Percentiles rank a stretch among this genome's conserved stretches.
Evolutionary conservation across 2,329 filamentous ascomycete species (phyloP).

Genomic region (Rachicladosporium sp.): DNA sequence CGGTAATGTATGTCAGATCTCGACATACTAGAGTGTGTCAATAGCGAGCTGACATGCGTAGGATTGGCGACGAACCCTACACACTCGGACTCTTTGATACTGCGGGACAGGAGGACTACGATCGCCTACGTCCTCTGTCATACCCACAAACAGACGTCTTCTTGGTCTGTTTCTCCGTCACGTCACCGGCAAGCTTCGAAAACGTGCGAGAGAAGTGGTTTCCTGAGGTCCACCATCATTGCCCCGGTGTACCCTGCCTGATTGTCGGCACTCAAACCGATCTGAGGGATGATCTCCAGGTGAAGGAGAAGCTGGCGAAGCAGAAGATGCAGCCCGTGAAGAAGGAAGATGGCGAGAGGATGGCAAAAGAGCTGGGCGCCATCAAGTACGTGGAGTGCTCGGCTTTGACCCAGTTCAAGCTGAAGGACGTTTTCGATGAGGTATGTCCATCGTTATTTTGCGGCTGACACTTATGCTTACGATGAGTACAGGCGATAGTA

Average conservation of each 20-base stretch:
- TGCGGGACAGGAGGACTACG: constrained; percentile 98
- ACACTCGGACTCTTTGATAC: constrained; percentile 97
- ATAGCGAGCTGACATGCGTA: not conserved
- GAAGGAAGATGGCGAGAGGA: constrained; percentile 85
- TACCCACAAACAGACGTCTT: constrained; percentile 99
- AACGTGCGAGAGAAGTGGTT: constrained; percentile 99
- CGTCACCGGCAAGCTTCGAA: constrained; percentile 92
- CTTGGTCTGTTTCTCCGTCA: constrained; percentile 97
- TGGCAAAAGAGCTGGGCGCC: constrained; percentile 94
- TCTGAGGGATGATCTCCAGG: constrained; percentile 76
- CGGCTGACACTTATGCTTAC: constrained; percentile 9
- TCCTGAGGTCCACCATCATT: constrained; percentile 96
- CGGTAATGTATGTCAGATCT: constrained; percentile 80
- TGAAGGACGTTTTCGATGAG: constrained; percentile 99
- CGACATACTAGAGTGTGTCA: not conserved
- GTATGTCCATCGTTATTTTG: constrained; percentile 39
- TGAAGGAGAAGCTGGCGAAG: constrained; percentile 82
- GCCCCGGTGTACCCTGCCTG: constrained; percentile 90
- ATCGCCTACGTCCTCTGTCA: constrained; percentile 86
- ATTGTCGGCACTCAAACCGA: constrained; percentile 98
- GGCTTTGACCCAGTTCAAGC: constrained; percentile 91
- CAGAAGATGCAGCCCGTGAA: constrained; percentile 92
- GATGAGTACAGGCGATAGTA: constrained; percentile 64
- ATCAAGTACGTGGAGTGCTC: constrained; percentile 99
- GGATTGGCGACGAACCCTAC: constrained; percentile 93